Percentiles rank a stretch among this genome's conserved stretches.
Evolutionary conservation across 1,284 basidiomycete species (phyloP).

Genomic region (Leccinum pallidistipes): DNA sequence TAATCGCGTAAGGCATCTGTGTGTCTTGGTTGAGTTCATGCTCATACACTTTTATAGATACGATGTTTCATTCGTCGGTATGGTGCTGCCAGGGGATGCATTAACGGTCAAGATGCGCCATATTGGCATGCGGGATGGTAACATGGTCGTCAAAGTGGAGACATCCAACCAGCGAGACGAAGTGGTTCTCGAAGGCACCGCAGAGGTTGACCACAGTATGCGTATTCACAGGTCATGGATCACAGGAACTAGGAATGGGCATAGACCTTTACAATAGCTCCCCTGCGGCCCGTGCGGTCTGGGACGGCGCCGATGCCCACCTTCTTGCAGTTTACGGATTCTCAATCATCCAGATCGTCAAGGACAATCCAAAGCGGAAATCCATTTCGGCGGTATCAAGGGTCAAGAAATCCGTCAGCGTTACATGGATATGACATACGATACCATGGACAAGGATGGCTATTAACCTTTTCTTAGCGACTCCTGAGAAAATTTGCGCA

Average conservation of each 20-base stretch:
- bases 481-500: too few species aligned
- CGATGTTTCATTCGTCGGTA: slow-evolving; percentile 92
- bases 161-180: slow-evolving; percentile 86
- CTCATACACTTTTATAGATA: slow-evolving; percentile 53
- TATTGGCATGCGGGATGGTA: slow-evolving; percentile 88
- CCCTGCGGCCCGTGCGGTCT: slow-evolving; percentile 92
- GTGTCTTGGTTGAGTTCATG: slow-evolving; percentile 1
- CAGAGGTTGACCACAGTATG: slow-evolving; percentile 95
- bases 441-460: slow-evolving; percentile 94
- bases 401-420: slow-evolving; percentile 96
- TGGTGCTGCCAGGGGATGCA: slow-evolving; percentile 94
- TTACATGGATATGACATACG: slow-evolving; percentile 99
- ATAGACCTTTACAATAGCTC: slow-evolving; percentile 97
- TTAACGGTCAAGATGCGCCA: slow-evolving; percentile 89
- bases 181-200: slow-evolving; percentile 90
- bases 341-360: slow-evolving; percentile 98
- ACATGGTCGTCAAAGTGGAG: slow-evolving; percentile 90
- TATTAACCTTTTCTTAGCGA: too few species aligned
- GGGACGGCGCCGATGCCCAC: slow-evolving; percentile 96
- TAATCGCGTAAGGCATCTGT: slow-evolving; percentile 65
- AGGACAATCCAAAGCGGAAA: slow-evolving; percentile 96
- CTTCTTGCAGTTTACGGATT: slow-evolving; percentile 94
- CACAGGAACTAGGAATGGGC: slow-evolving; percentile 98
- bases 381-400: slow-evolving; percentile 99
- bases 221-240: slow-evolving; percentile 98